Base-by-base conservation (phyloP, 2,329 filamentous ascomycete species). In the Seiridium cupressi region DNA sequence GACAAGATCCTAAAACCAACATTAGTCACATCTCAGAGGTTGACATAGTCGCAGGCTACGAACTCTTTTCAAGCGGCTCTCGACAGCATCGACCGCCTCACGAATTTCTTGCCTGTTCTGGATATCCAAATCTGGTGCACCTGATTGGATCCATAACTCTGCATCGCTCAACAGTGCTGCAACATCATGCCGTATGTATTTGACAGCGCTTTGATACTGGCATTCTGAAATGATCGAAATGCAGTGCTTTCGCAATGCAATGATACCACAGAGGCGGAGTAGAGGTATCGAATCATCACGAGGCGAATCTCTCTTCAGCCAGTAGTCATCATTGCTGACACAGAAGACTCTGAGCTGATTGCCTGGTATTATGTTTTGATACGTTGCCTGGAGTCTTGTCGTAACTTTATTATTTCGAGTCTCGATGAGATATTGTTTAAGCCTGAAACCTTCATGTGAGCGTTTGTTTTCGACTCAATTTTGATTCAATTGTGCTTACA, bases 101-200 rank as follows among this genome's bases (percentile, higher is more conserved):
- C 75, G 69, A 2, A 80, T 68, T 0, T 59, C 61, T 36, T 67
- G 65, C 51, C 74, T 79, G 10, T 68, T 67, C 62, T 81, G 77
- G 0, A 73, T 74, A 51, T 64, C 70, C 26, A 70, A 65, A 36
- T 67, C 75, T 1, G 75, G 73, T 0, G 74, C 72, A 0, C 78
- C 79, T 32, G 77, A 75, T 55, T 77, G 68, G 1, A 81, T 71
- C 80, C 79, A 83, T 0, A 81, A 70, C 5, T 73, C 68, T 1
- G 79, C 60, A 1, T 76, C 72, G 18, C 71, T 73, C 1, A 82
- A 62, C 3, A 82, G 66, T 0, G 72, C 73, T 0, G 77, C 76
- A 10, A 82, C 74, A 11, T 77, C 68, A 34, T 78, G 67, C 2
- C 68, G 63, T 55, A 82, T 76, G 57, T 77, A 81, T 5, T 66